Base-by-base conservation (phyloP, 306 rosid genomes). In the Nissolia schottii region DNA sequence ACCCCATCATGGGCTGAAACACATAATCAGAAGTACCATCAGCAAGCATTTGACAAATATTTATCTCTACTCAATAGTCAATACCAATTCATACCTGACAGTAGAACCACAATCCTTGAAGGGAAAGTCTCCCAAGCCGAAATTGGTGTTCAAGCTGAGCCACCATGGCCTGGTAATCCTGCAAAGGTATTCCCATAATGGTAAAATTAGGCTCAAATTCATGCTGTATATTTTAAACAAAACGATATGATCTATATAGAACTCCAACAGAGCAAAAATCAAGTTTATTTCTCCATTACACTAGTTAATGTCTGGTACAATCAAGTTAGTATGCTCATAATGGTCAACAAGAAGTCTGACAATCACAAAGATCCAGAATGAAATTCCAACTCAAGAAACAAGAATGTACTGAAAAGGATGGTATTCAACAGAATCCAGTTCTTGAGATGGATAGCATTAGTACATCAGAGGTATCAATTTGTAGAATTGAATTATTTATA, bases 141-240 rank as follows among this genome's bases (percentile, higher is more conserved):
- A 93, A 93, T 76, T 93, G 98, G 81, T 93, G 98, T 78, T 93
- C 98, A 15, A 93, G 94, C 70, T 93, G 98, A 49, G 98, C 97
- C 81, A 93, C 97, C 97, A 93, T 84, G 73, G 96, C 91, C 79
- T 89, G 94, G 83, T 93, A 93, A 87, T 93, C 98, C 98, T 91
- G 82, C 64, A 50, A 54, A 79, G 55, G 32, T 76, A 70, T 38
- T 64, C 34, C 24, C 28, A 37, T 13, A 4, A 49, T n/a, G 49
- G 49, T 69, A 71, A 58, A 69, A 77, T 76, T 8, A 57, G 61
- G 66, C 23, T 45, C 55, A 29, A 61, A 54, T 71, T 74, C 62
- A 61, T 68, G 78, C 45, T 69, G 60, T 24, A 71, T 35, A 75
- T 38, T 64, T 11, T 51, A 23, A 70, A 29, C 76, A 14, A 56